Conservation (phyloP, 768 basidiomycete species). For the Hebeloma cylindrosporum region DNA sequence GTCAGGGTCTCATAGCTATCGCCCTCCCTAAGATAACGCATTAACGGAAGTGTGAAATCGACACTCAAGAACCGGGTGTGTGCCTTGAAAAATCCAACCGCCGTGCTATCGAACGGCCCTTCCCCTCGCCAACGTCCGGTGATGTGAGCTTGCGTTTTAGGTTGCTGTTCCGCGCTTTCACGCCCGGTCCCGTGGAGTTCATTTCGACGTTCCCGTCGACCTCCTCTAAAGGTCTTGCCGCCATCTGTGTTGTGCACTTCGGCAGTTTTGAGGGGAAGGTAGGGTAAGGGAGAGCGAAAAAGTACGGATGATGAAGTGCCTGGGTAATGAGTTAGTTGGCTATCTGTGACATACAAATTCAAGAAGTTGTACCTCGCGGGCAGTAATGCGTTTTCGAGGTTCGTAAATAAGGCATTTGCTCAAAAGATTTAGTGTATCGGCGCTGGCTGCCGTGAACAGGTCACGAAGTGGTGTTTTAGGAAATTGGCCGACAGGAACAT, state of each 20-base stretch:
- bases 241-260: slow-evolving; percentile 53
- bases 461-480: slow-evolving; percentile 80
- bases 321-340: too few relatives aligned
- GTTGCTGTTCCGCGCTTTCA: slow-evolving; percentile 54
- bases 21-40: neutral
- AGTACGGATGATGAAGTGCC: slow-evolving; percentile 89
- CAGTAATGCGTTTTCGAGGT: slow-evolving; percentile 77
- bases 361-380: slow-evolving; percentile 63
- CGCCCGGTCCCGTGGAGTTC: slow-evolving; percentile 47
- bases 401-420: slow-evolving; percentile 81
- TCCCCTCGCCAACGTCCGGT: slow-evolving; percentile 44
- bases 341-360: neutral
- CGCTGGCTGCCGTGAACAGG: slow-evolving; percentile 88
- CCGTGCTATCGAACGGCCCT: slow-evolving; percentile 61
- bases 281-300: slow-evolving; percentile 82
- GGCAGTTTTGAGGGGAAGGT: slow-evolving; percentile 89
- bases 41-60: neutral
- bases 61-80: slow-evolving; percentile 35
- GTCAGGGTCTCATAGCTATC: neutral
- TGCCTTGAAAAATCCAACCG: slow-evolving; percentile 69
- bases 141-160: slow-evolving; percentile 73
- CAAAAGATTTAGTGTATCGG: slow-evolving; percentile 82
- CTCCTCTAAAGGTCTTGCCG: slow-evolving; percentile 67
- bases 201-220: slow-evolving; percentile 72
- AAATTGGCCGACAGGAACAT: slow-evolving; percentile 82